These are phyloP conservation scores for Globisporangium paroecandrum DNA, from an alignment of 352 stramenopile species.

Conservation along the genomic window DNA sequence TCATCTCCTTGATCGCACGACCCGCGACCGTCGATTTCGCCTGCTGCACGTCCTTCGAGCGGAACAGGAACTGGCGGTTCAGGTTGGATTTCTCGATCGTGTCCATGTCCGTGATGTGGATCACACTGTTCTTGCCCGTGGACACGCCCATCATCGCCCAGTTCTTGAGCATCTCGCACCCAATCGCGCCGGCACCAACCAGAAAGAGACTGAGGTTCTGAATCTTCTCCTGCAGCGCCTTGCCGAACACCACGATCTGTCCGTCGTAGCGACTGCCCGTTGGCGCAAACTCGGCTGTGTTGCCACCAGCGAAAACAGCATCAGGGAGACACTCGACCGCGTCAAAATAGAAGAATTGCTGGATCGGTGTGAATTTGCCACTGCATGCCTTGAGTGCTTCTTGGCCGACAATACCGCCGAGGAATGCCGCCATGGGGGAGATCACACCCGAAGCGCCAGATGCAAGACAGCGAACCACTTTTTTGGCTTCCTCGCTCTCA, in stretches of 20 bases:
- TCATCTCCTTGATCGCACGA: constrained; percentile 93
- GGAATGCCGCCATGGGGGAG: constrained; percentile 94
- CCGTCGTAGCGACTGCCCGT: constrained; percentile 90
- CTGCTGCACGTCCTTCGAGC: constrained; percentile 95
- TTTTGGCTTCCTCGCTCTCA: constrained; percentile 63
- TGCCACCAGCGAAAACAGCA: constrained; percentile 35
- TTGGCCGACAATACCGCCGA: constrained; percentile 98
- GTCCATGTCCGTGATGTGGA: constrained; percentile 99
- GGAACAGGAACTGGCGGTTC: constrained; percentile 99
- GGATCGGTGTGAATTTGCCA: constrained; percentile 98
- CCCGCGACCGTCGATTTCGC: constrained; percentile 95
- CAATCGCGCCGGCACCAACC: constrained; percentile 98
- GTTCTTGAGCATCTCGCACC: constrained; percentile 99
- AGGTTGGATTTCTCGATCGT: constrained; percentile 99
- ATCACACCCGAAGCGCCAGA: constrained; percentile 90
- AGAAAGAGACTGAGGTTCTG: constrained; percentile 94
- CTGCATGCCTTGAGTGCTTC: constrained; percentile 98
- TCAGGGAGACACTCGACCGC: constrained; percentile 95
- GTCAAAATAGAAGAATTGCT: constrained; percentile 99
- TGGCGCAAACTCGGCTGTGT: constrained; percentile 54
- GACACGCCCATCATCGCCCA: constrained; percentile 99
- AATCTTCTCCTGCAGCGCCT: constrained; percentile 75
- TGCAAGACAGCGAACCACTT: constrained; percentile 76
- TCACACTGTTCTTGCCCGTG: constrained; percentile 73
- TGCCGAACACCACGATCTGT: constrained; percentile 90